These are phyloP conservation scores for Phylloporus sp. DNA, from an alignment of 768 basidiomycete species.

Conservation along the genomic window DNA sequence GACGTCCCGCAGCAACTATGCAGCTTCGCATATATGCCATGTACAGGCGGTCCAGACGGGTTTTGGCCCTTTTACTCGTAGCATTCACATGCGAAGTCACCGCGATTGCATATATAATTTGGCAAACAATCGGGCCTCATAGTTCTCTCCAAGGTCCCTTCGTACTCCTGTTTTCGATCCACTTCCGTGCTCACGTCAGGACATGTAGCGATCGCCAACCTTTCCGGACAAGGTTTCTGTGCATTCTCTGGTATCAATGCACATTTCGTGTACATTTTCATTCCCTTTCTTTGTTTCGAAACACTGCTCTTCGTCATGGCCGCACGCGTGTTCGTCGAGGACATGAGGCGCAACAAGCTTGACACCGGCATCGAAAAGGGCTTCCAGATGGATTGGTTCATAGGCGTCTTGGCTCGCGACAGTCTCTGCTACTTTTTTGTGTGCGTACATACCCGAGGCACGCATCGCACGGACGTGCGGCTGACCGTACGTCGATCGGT, in stretches of 20 bases:
- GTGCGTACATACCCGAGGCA: constrained; percentile 17
- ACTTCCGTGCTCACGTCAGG: background rate
- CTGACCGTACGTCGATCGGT: background rate
- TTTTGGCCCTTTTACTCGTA: constrained; percentile 16
- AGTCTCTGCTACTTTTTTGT: constrained; percentile 31
- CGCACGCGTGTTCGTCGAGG: constrained; percentile 13
- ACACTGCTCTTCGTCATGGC: constrained; percentile 22
- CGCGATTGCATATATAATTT: constrained; percentile 24
- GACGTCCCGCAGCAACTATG: constrained; percentile 26
- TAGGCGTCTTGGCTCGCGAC: constrained; percentile 23
- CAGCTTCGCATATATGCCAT: constrained; percentile 32
- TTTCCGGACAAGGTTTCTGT: constrained; percentile 14
- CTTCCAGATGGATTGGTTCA: constrained; percentile 17
- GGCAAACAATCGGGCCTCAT: constrained; percentile 21
- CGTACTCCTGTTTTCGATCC: background rate
- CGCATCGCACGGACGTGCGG: background rate
- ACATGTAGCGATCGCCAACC: constrained; percentile 7
- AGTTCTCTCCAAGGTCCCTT: constrained; percentile 22
- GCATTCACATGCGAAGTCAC: constrained; percentile 22
- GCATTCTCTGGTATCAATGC: constrained; percentile 20
- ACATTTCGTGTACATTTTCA: constrained; percentile 25
- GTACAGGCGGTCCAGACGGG: constrained; percentile 24
- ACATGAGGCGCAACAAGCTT: constrained; percentile 4
- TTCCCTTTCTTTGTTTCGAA: constrained; percentile 30
- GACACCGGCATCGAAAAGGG: background rate